Conservation (phyloP, 1,139 yeast species). For the Geotrichum fermentans region DNA sequence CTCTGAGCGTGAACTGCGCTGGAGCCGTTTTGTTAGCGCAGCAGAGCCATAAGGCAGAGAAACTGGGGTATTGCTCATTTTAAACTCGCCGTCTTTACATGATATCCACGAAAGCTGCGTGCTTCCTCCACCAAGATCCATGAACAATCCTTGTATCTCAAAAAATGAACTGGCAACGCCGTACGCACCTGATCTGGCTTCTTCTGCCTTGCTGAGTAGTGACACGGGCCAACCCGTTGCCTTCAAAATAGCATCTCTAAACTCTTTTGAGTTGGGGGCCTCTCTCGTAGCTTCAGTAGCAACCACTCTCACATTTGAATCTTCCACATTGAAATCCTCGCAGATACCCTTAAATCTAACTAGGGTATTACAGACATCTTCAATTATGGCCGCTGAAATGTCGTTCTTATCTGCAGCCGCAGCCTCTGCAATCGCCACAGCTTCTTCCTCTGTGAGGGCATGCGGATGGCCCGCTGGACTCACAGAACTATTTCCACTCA, state of each 20-base stretch:
- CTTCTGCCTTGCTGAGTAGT: constrained; percentile 53
- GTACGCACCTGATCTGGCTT: constrained; percentile 57
- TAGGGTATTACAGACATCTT: constrained; percentile 55
- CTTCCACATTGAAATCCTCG: constrained; percentile 60
- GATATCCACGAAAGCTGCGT: constrained; percentile 62
- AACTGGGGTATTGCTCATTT: constrained; percentile 52
- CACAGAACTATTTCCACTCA: constrained; percentile 4
- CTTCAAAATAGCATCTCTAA: constrained; percentile 47
- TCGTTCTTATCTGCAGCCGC: constrained; percentile 43
- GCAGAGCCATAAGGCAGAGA: constrained; percentile 67
- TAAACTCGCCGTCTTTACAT: constrained; percentile 49
- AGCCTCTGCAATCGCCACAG: constrained; percentile 21
- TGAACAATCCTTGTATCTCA: constrained; percentile 55
- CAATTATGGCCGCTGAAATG: constrained; percentile 51
- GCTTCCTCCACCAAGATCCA: constrained; percentile 66
- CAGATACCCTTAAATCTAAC: constrained; percentile 59
- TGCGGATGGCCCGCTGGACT: not conserved
- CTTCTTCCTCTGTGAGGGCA: constrained; percentile 13
- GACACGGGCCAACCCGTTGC: constrained; percentile 61
- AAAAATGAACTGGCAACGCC: constrained; percentile 67
- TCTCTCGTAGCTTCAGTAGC: constrained; percentile 66
- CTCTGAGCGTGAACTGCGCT: constrained; percentile 37
- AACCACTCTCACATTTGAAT: constrained; percentile 52
- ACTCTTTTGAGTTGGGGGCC: constrained; percentile 55
- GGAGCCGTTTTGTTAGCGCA: constrained; percentile 51